Evolutionary conservation across 352 stramenopile genomes (phyloP).

Genomic region (Pythium sp.): DNA sequence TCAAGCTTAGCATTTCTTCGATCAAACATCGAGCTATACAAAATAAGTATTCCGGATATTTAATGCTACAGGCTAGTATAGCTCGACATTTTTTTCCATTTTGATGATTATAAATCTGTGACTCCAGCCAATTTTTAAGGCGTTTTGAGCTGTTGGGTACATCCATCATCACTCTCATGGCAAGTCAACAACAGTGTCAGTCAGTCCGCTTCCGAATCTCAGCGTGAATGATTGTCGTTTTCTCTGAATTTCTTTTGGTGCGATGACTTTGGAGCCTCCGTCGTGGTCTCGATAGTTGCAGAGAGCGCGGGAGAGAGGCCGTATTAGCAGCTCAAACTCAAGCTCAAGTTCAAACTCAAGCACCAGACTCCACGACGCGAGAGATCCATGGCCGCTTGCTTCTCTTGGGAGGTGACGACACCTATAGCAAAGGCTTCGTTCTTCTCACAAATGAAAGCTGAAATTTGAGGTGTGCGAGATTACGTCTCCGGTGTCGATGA

Average conservation of each 20-base stretch:
- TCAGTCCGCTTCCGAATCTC: not conserved
- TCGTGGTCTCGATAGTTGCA: not conserved
- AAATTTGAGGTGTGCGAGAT: too few species aligned
- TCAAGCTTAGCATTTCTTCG: not conserved
- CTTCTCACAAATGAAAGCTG: not conserved
- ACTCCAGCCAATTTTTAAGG: not conserved
- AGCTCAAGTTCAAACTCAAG: not conserved
- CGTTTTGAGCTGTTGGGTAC: not conserved
- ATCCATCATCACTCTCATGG: not conserved
- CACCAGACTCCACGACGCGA: not conserved
- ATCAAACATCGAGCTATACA: not conserved
- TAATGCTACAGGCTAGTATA: not conserved
- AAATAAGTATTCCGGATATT: not conserved
- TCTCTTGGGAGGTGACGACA: not conserved
- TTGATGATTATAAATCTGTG: not conserved
- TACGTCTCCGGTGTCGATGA: too few species aligned
- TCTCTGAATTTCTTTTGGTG: not conserved
- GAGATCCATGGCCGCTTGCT: not conserved
- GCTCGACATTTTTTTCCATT: not conserved
- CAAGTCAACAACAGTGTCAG: not conserved
- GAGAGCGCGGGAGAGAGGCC: not conserved
- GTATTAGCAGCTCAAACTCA: too few species aligned
- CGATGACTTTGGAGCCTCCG: not conserved
- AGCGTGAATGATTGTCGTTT: not conserved
- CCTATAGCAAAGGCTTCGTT: not conserved